phyloP scores from a whole-genome alignment of 495 filamentous ascomycete genomes.

The Xylaria longipes region DNA sequence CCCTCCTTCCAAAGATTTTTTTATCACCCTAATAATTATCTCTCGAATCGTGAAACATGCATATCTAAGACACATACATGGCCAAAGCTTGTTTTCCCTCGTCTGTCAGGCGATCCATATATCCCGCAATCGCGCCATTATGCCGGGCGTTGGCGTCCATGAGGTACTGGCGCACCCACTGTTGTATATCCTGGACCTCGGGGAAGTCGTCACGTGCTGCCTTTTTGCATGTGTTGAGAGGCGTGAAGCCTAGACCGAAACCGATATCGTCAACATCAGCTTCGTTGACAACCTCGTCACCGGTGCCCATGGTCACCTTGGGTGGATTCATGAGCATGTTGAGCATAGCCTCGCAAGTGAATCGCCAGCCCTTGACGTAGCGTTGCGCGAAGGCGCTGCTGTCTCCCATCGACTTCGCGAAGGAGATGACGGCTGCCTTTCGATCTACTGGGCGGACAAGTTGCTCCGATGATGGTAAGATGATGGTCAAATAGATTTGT shows the following conservation, averaged over 20 bases:
- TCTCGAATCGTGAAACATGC: background rate
- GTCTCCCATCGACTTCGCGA: conserved; percentile 87
- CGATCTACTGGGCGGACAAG: conserved; percentile 87
- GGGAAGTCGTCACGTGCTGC: conserved; percentile 75
- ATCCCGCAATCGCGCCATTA: conserved; percentile 46
- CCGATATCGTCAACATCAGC: conserved; percentile 92
- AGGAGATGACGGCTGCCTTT: conserved; percentile 89
- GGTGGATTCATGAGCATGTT: conserved; percentile 89
- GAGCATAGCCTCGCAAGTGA: conserved; percentile 83
- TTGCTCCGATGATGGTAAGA: conserved; percentile 86
- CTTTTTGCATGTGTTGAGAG: conserved; percentile 84
- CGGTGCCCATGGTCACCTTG: conserved; percentile 61
- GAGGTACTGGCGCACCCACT: conserved; percentile 78
- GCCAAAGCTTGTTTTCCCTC: conserved; percentile 50
- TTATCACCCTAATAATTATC: background rate
- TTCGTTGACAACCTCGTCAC: conserved; percentile 79
- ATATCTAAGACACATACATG: conserved; percentile 42
- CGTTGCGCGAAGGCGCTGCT: conserved; percentile 77
- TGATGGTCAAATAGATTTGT: conserved; percentile 80
- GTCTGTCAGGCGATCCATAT: conserved; percentile 47
- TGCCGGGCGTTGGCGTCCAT: conserved; percentile 56
- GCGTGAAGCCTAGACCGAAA: conserved; percentile 92
- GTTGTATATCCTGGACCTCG: conserved; percentile 77
- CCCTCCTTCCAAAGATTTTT: background rate
- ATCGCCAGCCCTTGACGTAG: conserved; percentile 85